Base-by-base conservation (phyloP, 140 eudicot species). In the Bidens hawaiensis region DNA sequence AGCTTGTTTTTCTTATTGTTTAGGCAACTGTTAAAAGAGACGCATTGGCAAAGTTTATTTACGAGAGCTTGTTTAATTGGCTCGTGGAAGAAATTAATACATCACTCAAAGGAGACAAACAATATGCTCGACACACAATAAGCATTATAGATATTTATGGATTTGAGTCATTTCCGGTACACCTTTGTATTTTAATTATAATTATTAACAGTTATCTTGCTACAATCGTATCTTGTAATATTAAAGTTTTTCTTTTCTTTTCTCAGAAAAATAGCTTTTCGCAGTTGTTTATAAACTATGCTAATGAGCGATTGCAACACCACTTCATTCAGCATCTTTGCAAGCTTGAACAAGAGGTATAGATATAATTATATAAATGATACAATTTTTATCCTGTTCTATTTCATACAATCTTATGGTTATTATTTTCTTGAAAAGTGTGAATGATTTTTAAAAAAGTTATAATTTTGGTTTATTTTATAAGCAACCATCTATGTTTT, bases 291-390 rank as follows among this genome's bases (percentile, higher is more conserved):
- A 88, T 93, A 74, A 93, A 93, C 77, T 93, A 93, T 79, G 88
- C 99, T 42, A 83, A 88, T 76, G 96, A 93, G 89, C 82, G 94
- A 64, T 75, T 93, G 64, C 96, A 88, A 73, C 94, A 85, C 46
- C 99, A 93, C 79, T 85, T 85, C 72, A 81, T 78, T 71, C 83
- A 94, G 1, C 95, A 83, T 79, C 84, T 88, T 30, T 81, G 88
- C 70, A 93, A 93, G 79, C 99, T 85, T 75, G 84, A 88, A 71
- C 96, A 93, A 70, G 95, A 88, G 94, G 99, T 85, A 24, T 66
- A 5, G 17, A 30, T 17, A 21, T 17, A 19, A 10, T 13, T 24
- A 13, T 14, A 14, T 6, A 7, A 45, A 52, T 24, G 28, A 23
- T 24, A 52, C 12, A 22, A 52, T 33, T 7, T 55, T 14, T 60